Evolutionary conservation across 1,139 yeast species (phyloP).

Genomic region (Candida sp.): DNA sequence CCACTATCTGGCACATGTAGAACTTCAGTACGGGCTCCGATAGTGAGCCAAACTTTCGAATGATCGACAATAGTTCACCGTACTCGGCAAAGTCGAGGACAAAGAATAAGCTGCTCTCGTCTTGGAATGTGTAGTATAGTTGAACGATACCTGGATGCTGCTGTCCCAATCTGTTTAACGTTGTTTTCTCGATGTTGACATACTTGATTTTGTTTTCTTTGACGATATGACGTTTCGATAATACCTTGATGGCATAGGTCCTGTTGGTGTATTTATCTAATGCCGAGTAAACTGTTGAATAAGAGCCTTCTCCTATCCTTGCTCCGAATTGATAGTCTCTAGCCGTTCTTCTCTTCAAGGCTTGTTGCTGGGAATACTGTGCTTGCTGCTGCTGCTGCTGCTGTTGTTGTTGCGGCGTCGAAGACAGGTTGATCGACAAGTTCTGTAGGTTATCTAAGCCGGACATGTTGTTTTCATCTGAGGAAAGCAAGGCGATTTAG

Average conservation of each 20-base stretch:
- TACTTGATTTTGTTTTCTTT: conserved; percentile 81
- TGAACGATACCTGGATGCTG: conserved; percentile 72
- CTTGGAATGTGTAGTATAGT: conserved; percentile 80
- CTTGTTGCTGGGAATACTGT: conserved; percentile 4
- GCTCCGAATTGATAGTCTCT: conserved; percentile 76
- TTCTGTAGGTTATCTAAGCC: conserved; percentile 5
- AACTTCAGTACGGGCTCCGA: conserved; percentile 80
- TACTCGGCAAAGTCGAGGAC: conserved; percentile 81
- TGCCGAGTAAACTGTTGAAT: conserved; percentile 76
- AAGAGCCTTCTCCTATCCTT: conserved; percentile 81
- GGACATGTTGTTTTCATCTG: conserved; percentile 2
- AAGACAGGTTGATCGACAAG: conserved; percentile 1
- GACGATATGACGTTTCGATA: conserved; percentile 75
- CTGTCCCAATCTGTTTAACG: conserved; percentile 71
- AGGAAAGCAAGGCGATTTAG: neutral
- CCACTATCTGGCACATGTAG: conserved; percentile 78
- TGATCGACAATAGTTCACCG: conserved; percentile 72
- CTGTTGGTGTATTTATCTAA: conserved; percentile 59
- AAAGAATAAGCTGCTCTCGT: conserved; percentile 70
- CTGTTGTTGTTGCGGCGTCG: conserved; percentile 5
- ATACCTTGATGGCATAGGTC: conserved; percentile 74
- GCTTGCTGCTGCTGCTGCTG: conserved; percentile 3
- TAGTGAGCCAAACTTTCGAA: conserved; percentile 79
- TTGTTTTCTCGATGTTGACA: conserved; percentile 78
- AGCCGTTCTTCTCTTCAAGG: conserved; percentile 41